Base-by-base conservation (phyloP, 2,329 filamentous ascomycete species). In the Calcarisporium arbuscula region DNA sequence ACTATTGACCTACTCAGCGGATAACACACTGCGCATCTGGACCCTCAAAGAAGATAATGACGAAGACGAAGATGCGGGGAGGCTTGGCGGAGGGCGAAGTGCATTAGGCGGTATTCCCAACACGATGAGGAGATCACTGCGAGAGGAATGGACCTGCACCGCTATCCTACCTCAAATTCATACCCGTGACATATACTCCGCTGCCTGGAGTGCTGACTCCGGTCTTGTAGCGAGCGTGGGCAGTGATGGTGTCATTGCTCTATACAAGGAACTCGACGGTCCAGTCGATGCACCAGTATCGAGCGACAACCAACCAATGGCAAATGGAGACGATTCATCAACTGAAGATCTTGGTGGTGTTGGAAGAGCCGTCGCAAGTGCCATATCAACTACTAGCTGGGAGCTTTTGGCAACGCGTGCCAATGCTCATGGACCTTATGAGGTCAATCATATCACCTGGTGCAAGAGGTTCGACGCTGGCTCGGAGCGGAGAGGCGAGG, bases 391-490 rank as follows among this genome's bases (percentile, higher is more conserved):
- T 32, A 5, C 33, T 18, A 31, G 17, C 16, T 96, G 92, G 92
- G 67, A 70, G 6, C 60, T 90, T 4, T 52, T 94, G 12, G 76
- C 78, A 0, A 73, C 74, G n/a, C 54, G 84, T 2, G 70, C 81
- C 30, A 81, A 80, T 21, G 85, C 82, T 3, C 92, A 98, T 56
- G 89, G 87, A 1, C 85, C 94, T 3, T 95, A 90, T 53, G 92
- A 98, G 61, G 73, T 96, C 44, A 98, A 98, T 52, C 88, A 95
- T 58, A 74, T 92, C 31, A 79, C 77, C 3, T 98, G 92, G 92
- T 88, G 87, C 45, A 76, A 72, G 48, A 72, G 89, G 38, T 83
- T 77, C 38, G 88, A 95, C 55, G 68, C 70, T 32, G 80, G 65
- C 1, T 60, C 61, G 2, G 70, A 70, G 53, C 68, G 62, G 42